These are phyloP conservation scores for Neohortaea acidophila DNA, from an alignment of 495 filamentous ascomycete species.

Conservation along the genomic window DNA sequence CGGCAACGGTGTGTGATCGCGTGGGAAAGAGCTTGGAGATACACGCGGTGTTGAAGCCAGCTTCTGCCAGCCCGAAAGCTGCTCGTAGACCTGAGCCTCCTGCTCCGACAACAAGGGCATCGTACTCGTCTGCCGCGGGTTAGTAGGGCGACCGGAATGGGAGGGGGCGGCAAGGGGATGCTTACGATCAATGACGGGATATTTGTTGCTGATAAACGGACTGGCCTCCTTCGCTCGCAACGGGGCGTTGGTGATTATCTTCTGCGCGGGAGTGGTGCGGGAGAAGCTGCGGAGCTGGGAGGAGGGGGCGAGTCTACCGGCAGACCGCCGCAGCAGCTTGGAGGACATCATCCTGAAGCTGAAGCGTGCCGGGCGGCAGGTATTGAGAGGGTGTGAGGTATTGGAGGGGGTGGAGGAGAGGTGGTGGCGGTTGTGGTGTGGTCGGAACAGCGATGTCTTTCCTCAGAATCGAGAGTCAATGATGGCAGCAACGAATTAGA, in stretches of 20 bases:
- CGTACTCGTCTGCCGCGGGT: slow-evolving; percentile 19
- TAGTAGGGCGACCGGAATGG: too few relatives aligned
- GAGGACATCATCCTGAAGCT: slow-evolving; percentile 8
- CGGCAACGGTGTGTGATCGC: slow-evolving; percentile 87
- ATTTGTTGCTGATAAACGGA: slow-evolving; percentile 51
- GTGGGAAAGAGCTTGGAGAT: slow-evolving; percentile 98
- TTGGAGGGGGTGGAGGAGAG: too few relatives aligned
- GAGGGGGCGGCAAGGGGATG: too few relatives aligned
- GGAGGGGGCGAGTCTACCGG: slow-evolving; percentile 2
- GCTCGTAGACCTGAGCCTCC: slow-evolving; percentile 90
- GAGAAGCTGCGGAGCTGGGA: slow-evolving; percentile 61
- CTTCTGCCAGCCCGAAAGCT: slow-evolving; percentile 92
- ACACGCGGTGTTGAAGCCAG: slow-evolving; percentile 96
- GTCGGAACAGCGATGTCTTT: too few relatives aligned
- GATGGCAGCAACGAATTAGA: too few relatives aligned
- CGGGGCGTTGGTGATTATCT: slow-evolving; percentile 69
- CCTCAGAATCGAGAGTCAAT: too few relatives aligned
- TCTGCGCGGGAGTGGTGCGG: slow-evolving; percentile 60
- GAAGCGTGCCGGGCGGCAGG: too few relatives aligned
- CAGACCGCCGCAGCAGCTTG: slow-evolving; percentile 8
- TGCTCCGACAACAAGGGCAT: slow-evolving; percentile 87
- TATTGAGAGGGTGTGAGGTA: too few relatives aligned
- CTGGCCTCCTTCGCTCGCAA: slow-evolving; percentile 85
- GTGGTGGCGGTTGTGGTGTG: too few relatives aligned
- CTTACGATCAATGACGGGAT: slow-evolving; percentile 19